phyloP scores from a whole-genome alignment of 768 basidiomycete genomes.

The Boletus bicolor region DNA sequence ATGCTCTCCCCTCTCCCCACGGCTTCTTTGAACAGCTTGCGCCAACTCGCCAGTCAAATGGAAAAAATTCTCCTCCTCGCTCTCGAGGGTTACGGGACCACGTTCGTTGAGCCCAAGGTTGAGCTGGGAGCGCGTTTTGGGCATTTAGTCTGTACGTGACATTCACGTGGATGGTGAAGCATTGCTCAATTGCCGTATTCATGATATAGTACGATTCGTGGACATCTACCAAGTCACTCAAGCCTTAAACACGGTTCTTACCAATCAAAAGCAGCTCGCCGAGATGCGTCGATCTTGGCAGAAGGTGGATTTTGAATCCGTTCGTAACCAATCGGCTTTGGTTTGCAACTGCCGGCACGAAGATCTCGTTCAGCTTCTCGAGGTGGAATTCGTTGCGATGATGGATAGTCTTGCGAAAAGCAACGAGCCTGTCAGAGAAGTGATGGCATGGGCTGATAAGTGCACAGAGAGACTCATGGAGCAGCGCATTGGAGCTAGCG shows the following conservation, averaged over 20 bases:
- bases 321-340: conserved; percentile 88
- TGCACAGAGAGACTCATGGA: conserved; percentile 84
- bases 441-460: conserved; percentile 91
- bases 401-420: conserved; percentile 70
- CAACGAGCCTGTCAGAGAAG: conserved; percentile 76
- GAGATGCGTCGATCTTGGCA: conserved; percentile 89
- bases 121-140: conserved; percentile 89
- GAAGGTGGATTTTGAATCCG: conserved; percentile 87
- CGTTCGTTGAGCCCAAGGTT: conserved; percentile 89
- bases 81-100: conserved; percentile 78
- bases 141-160: conserved; percentile 76
- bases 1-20: conserved; percentile 77
- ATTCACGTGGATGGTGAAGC: not conserved
- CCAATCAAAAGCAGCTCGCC: conserved; percentile 77
- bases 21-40: conserved; percentile 63
- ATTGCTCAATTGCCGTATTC: conserved; percentile 7
- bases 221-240: conserved; percentile 93
- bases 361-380: conserved; percentile 79
- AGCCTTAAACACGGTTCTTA: conserved; percentile 82
- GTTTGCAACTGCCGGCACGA: conserved; percentile 93
- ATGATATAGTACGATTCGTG: conserved; percentile 71
- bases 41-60: conserved; percentile 86
- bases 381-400: conserved; percentile 79
- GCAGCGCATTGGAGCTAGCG: conserved; percentile 54
- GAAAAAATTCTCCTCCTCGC: conserved; percentile 83